phyloP scores from a whole-genome alignment of 768 basidiomycete species.

The Tylopilus rubrobrunneus region DNA sequence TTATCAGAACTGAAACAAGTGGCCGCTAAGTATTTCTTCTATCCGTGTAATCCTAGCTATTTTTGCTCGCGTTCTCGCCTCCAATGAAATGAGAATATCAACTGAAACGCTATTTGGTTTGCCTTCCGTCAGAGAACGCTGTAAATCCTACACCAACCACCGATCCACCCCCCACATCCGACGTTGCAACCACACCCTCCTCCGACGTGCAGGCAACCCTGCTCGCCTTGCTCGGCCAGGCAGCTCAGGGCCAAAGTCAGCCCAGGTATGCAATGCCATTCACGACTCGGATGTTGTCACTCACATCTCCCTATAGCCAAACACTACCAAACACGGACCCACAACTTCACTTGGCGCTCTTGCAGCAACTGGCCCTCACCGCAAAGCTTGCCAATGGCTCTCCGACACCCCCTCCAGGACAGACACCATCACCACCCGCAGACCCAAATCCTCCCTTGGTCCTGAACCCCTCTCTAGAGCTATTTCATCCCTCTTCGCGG shows the following conservation, averaged over 20 bases:
- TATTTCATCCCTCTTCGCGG: constrained; percentile 11
- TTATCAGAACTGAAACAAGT: constrained; percentile 60
- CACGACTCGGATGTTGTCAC: background rate
- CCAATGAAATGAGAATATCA: constrained; percentile 53
- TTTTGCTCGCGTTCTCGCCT: constrained; percentile 37
- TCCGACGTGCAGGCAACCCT: constrained; percentile 57
- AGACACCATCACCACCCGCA: constrained; percentile 26
- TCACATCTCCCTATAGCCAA: constrained; percentile 43
- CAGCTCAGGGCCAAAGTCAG: constrained; percentile 41
- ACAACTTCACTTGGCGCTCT: constrained; percentile 55
- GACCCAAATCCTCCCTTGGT: background rate
- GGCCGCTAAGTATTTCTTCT: constrained; percentile 80
- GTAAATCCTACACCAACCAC: constrained; percentile 35
- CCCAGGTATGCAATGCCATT: constrained; percentile 34
- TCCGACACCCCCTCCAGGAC: constrained; percentile 19
- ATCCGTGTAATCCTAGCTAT: constrained; percentile 65
- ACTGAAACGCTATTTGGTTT: constrained; percentile 58
- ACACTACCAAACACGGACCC: constrained; percentile 52
- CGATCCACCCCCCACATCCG: constrained; percentile 36
- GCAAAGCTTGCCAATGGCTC: constrained; percentile 40
- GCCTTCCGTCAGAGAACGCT: constrained; percentile 54
- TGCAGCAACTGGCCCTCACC: constrained; percentile 74
- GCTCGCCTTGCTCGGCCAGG: constrained; percentile 66
- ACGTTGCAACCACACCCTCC: constrained; percentile 24
- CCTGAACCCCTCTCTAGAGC: constrained; percentile 15